Percentiles rank a stretch among this genome's conserved stretches.
phyloP scores from a whole-genome alignment of 768 basidiomycete genomes.

The Panellus pusillus region DNA sequence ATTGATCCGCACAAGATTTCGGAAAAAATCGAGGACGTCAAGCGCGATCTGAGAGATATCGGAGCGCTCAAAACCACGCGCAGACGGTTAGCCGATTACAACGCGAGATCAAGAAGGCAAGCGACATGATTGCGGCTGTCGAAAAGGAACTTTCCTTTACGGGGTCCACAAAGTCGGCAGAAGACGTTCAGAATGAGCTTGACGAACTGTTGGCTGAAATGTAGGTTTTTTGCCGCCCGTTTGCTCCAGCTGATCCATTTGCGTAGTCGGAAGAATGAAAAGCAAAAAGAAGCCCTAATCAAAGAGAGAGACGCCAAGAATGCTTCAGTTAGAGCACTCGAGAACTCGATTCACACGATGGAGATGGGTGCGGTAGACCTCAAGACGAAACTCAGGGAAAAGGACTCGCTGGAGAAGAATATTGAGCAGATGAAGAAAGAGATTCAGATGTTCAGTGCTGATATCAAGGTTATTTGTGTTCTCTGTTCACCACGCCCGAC shows the following conservation, averaged over 20 bases:
- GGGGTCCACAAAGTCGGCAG: conserved; percentile 79
- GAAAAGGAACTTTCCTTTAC: conserved; percentile 69
- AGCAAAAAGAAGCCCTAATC: conserved; percentile 56
- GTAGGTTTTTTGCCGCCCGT: conserved; percentile 42
- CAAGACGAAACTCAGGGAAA: conserved; percentile 58
- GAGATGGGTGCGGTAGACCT: conserved; percentile 62
- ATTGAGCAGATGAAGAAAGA: conserved; percentile 62
- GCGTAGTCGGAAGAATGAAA: conserved; percentile 62
- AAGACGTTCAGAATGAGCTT: conserved; percentile 82
- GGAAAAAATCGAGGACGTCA: conserved; percentile 51
- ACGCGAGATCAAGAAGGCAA: conserved; percentile 57
- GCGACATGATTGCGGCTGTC: conserved; percentile 58
- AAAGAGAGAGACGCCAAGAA: conserved; percentile 65
- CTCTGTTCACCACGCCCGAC: background rate
- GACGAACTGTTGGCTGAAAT: conserved; percentile 60
- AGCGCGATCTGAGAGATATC: conserved; percentile 63
- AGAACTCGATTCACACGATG: conserved; percentile 62
- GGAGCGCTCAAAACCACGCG: conserved; percentile 60
- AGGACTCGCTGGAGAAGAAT: conserved; percentile 52
- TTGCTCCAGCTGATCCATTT: background rate
- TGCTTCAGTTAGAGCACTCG: conserved; percentile 49
- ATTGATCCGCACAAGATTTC: conserved; percentile 40
- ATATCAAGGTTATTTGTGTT: conserved; percentile 29
- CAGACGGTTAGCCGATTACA: conserved; percentile 57
- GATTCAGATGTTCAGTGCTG: conserved; percentile 38